Evolutionary conservation across 805 yeast species (phyloP), one percentile per base, ranked within the genome.

Genomic region (Wickerhamiella cacticola): DNA sequence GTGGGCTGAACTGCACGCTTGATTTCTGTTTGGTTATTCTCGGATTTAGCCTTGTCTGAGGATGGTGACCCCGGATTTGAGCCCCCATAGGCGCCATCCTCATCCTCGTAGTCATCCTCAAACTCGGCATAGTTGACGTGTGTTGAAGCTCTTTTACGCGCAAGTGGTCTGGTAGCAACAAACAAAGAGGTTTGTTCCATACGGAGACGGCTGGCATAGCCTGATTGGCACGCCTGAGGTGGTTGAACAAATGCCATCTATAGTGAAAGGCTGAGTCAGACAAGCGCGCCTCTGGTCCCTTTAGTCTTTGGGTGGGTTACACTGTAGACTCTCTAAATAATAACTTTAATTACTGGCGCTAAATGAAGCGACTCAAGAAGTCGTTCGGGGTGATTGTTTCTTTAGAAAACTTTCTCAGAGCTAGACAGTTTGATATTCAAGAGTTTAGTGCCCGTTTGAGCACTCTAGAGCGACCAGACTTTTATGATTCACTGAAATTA

Each of bases 211-310:
- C 82, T 75, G 34, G 78, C 71, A 54, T 84, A 75, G 25, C 88
- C 81, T 0, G 94, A 80, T 18, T 85, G 70, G 49, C 82, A 69
- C 0, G 89, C 95, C 68, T 87, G 96, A 1, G 95, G 89, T 18
- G 29, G 47, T n/a, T 26, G 24, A 29, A 25, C 41, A 29, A 42
- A 31, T 28, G 35, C 26, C 45, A 41, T 41, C 4, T 13, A 5
- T 3, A 26, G 21, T 28, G 33, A 9, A n/a, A n/a, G n/a, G 36
- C 36, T 36, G 25, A 36, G 41, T 36, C 41, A 36, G 29, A 26
- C 12, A 8, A 12, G 12, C 29, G 29, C 29, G n/a, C n/a, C n/a
- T n/a, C n/a, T n/a, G n/a, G n/a, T n/a, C n/a, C n/a, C n/a, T n/a
- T n/a, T n/a, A n/a, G n/a, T n/a, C n/a, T n/a, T n/a, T n/a, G n/a